phyloP scores from a whole-genome alignment of 768 basidiomycete species.

The Favolaschia claudopus region DNA sequence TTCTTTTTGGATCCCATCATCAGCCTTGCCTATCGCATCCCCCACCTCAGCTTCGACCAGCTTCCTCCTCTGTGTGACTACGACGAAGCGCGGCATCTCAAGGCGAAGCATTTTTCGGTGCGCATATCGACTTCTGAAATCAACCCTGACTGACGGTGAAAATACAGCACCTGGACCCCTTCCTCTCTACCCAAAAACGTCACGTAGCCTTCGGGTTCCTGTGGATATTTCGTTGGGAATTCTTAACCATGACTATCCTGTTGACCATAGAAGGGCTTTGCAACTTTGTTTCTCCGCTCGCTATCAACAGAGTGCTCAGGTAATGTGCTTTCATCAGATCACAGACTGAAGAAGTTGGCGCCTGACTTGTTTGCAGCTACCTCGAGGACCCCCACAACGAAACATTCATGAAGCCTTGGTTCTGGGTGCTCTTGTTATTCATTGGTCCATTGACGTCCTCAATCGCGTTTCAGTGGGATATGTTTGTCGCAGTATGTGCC shows the following conservation, averaged over 20 bases:
- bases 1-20: slow-evolving; percentile 63
- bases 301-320: slow-evolving; percentile 48
- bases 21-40: slow-evolving; percentile 47
- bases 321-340: slow-evolving; percentile 19
- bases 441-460: slow-evolving; percentile 52
- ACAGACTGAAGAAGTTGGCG: background rate
- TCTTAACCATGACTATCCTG: slow-evolving; percentile 34
- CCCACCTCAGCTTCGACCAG: slow-evolving; percentile 57
- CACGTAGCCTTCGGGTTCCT: slow-evolving; percentile 50
- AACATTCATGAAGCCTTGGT: slow-evolving; percentile 65
- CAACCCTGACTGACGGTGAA: background rate
- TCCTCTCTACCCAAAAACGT: background rate
- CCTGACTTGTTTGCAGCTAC: slow-evolving; percentile 46
- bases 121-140: slow-evolving; percentile 25
- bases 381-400: slow-evolving; percentile 60
- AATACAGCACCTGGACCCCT: slow-evolving; percentile 3
- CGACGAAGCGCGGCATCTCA: slow-evolving; percentile 44
- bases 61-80: slow-evolving; percentile 71
- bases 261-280: slow-evolving; percentile 34
- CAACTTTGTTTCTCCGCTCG: slow-evolving; percentile 46
- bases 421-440: slow-evolving; percentile 67
- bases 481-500: slow-evolving; percentile 47
- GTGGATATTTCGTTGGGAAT: slow-evolving; percentile 39
- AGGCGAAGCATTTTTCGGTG: slow-evolving; percentile 39
- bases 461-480: slow-evolving; percentile 61